phyloP scores from a whole-genome alignment of 2,329 filamentous ascomycete genomes.

The Bipolaris zeicola region DNA sequence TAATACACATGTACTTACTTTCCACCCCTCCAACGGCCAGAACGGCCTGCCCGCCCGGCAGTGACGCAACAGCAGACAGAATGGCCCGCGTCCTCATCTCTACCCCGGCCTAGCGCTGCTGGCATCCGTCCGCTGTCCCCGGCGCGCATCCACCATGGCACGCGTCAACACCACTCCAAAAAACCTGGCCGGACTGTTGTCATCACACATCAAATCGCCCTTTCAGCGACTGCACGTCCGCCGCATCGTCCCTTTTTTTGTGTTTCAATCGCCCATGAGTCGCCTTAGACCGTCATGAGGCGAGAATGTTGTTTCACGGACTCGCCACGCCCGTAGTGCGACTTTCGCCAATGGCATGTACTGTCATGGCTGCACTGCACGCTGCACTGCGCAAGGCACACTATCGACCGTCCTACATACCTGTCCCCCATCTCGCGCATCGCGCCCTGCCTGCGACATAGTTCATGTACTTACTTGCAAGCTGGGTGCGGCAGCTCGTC shows the following conservation, averaged over 20 bases:
- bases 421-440: constrained; percentile 5
- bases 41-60: constrained; percentile 7
- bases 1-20: background rate
- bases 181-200: constrained; percentile 1
- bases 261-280: constrained; percentile 28
- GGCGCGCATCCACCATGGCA: constrained; percentile 8
- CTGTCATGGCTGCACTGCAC: constrained; percentile 31
- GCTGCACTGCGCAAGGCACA: constrained; percentile 26
- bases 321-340: constrained; percentile 29
- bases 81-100: constrained; percentile 10
- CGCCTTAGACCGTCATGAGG: constrained; percentile 21
- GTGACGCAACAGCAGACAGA: constrained; percentile 13
- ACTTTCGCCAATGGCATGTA: constrained; percentile 30
- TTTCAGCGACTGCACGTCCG: constrained; percentile 5
- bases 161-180: constrained; percentile 7
- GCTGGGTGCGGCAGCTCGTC: constrained; percentile 7
- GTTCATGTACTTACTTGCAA: background rate
- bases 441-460: constrained; percentile 12
- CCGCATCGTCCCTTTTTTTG: constrained; percentile 10
- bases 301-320: constrained; percentile 29
- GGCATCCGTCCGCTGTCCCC: constrained; percentile 4
- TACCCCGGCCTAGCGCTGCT: constrained; percentile 12
- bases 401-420: constrained; percentile 29
- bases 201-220: background rate
- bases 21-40: constrained; percentile 11